Conservation (phyloP, 2,329 filamentous ascomycete genomes). For the Sarocladiaceae sp. region DNA sequence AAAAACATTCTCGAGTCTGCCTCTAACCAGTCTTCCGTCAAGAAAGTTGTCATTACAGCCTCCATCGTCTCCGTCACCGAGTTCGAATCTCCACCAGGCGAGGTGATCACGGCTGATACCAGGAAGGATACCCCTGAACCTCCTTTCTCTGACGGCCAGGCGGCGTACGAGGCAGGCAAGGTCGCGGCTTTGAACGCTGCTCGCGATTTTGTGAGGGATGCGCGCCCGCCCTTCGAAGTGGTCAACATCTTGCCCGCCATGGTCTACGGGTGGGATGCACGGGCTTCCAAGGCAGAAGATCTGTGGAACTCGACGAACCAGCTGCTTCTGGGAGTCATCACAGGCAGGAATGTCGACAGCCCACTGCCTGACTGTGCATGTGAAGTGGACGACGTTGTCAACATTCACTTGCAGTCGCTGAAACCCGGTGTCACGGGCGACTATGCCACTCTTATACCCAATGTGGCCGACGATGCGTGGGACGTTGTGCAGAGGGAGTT, state of each 20-base stretch:
- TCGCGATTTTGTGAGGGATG: conserved; percentile 24
- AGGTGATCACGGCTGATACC: conserved; percentile 11
- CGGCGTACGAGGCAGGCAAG: conserved; percentile 31
- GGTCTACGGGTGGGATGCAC: conserved; percentile 30
- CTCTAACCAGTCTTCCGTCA: no score
- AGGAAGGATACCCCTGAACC: conserved; percentile 10
- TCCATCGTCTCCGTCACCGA: no score
- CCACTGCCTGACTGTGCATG: background rate
- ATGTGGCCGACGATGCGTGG: background rate
- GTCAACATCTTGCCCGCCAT: conserved; percentile 30
- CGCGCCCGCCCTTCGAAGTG: conserved; percentile 28
- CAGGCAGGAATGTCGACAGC: background rate
- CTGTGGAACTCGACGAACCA: conserved; percentile 12
- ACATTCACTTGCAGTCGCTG: background rate
- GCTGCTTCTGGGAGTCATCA: background rate
- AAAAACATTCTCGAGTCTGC: background rate
- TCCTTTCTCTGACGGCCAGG: conserved; percentile 24
- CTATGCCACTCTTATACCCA: background rate
- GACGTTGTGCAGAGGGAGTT: background rate
- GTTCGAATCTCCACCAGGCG: conserved; percentile 6
- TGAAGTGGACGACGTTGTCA: background rate
- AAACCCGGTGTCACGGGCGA: background rate
- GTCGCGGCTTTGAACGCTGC: conserved; percentile 24
- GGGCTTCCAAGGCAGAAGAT: conserved; percentile 19
- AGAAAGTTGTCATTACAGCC: no score